Evolutionary conservation across 768 basidiomycete genomes (phyloP).

Genomic region (Auricularia sp.): DNA sequence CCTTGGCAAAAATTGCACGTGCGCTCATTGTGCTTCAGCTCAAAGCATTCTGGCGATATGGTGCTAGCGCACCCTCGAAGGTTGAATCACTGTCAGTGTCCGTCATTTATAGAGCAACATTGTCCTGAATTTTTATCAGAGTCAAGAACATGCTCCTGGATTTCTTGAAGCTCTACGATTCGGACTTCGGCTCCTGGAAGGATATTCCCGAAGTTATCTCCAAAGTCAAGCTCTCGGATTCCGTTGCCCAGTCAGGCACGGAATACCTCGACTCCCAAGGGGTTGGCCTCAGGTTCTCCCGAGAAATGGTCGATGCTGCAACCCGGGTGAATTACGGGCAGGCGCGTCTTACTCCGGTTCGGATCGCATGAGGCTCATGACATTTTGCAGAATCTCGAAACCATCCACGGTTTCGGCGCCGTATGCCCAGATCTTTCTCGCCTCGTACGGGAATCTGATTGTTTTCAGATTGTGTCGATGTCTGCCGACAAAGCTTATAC

Average conservation of each 20-base stretch:
- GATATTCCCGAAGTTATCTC: constrained; percentile 49
- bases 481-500: constrained; percentile 50
- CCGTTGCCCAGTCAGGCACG: constrained; percentile 40
- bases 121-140: constrained; percentile 21
- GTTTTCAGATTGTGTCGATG: constrained; percentile 36
- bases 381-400: constrained; percentile 42
- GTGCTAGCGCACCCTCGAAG: constrained; percentile 48
- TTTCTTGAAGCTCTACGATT: constrained; percentile 47
- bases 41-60: constrained; percentile 73
- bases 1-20: no score
- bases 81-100: constrained; percentile 32
- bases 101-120: background rate
- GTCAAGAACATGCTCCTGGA: constrained; percentile 43
- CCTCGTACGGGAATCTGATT: no score
- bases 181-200: constrained; percentile 48
- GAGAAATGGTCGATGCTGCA: constrained; percentile 69
- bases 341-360: background rate
- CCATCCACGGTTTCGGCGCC: constrained; percentile 72
- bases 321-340: constrained; percentile 70
- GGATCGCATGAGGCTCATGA: no score
- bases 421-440: constrained; percentile 11
- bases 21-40: constrained; percentile 18
- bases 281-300: constrained; percentile 46
- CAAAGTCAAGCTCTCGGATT: constrained; percentile 16
- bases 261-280: constrained; percentile 48